These are phyloP conservation scores for Podospora conica DNA, from an alignment of 495 filamentous ascomycete genomes.

Conservation along the genomic window DNA sequence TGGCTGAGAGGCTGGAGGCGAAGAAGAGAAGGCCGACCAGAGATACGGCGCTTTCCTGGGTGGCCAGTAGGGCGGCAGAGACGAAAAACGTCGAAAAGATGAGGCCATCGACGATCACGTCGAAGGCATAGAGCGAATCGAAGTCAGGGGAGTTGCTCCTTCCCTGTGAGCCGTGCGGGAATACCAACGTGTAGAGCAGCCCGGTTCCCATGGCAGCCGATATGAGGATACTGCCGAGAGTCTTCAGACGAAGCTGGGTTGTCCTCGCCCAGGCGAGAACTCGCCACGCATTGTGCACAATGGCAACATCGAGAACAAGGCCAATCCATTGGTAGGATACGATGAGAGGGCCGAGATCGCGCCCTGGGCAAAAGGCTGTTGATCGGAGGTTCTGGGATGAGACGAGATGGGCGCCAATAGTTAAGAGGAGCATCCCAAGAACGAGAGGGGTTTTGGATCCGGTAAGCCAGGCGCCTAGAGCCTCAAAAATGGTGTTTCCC, in stretches of 20 bases:
- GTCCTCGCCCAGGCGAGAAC: constrained; percentile 43
- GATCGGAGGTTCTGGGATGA: constrained; percentile 25
- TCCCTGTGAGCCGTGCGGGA: constrained; percentile 11
- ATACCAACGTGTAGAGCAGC: constrained; percentile 11
- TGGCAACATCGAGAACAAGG: constrained; percentile 35
- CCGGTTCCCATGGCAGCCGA: constrained; percentile 18
- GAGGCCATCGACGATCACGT: constrained; percentile 35
- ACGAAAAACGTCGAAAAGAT: constrained; percentile 33
- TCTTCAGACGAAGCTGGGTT: constrained; percentile 35
- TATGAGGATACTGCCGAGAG: constrained; percentile 33
- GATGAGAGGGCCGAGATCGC: constrained; percentile 24
- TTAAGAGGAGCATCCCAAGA: constrained; percentile 26
- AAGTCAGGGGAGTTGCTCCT: constrained; percentile 24
- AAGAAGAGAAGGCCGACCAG: constrained; percentile 36
- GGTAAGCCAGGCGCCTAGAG: constrained; percentile 31
- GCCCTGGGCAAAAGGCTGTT: constrained; percentile 40
- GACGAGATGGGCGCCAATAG: constrained; percentile 26
- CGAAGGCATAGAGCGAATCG: constrained; percentile 35
- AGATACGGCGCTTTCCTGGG: constrained; percentile 34
- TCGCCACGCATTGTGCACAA: constrained; percentile 38
- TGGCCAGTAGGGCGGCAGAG: constrained; percentile 34
- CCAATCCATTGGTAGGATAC: constrained; percentile 33
- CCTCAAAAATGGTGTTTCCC: constrained; percentile 32
- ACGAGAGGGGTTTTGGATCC: constrained; percentile 25
- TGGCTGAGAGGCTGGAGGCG: constrained; percentile 27